phyloP scores from a whole-genome alignment of 805 yeast genomes.

The Lachancea nothofagi region DNA sequence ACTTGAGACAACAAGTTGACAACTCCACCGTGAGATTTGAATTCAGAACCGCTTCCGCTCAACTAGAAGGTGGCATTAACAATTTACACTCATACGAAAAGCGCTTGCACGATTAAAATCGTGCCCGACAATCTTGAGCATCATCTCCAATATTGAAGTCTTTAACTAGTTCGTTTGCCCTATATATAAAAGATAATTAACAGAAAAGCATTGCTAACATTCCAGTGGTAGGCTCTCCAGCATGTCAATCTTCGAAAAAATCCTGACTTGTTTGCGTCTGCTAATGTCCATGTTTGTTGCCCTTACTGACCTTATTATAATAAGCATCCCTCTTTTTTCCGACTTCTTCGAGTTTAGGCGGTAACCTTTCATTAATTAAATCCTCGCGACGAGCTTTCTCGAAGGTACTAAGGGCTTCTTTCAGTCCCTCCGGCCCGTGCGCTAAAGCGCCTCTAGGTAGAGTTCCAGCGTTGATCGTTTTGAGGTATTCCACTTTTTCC shows the following conservation, averaged over 20 bases:
- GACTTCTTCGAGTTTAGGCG: slow-evolving; percentile 67
- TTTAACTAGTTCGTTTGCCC: slow-evolving; percentile 3
- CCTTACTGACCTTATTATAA: slow-evolving; percentile 35
- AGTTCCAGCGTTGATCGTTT: slow-evolving; percentile 63
- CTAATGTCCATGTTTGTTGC: background rate
- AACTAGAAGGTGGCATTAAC: slow-evolving; percentile 97
- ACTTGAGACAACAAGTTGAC: slow-evolving; percentile 59
- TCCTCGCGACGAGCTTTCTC: slow-evolving; percentile 82
- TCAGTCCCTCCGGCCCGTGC: slow-evolving; percentile 77
- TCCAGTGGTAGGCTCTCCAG: too few relatives aligned
- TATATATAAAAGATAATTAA: background rate
- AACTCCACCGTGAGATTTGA: slow-evolving; percentile 82
- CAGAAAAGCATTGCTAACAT: slow-evolving; percentile 6
- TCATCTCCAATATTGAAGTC: too few relatives aligned
- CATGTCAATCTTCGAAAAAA: too few relatives aligned
- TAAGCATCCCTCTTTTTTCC: slow-evolving; percentile 41
- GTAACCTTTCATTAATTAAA: slow-evolving; percentile 77
- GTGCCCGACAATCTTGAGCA: too few relatives aligned
- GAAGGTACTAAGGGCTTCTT: slow-evolving; percentile 61
- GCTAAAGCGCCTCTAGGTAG: slow-evolving; percentile 83
- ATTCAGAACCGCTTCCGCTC: slow-evolving; percentile 97
- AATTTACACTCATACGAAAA: slow-evolving; percentile 96
- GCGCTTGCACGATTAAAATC: slow-evolving; percentile 79
- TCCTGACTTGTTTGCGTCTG: too few relatives aligned
- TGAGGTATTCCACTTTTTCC: slow-evolving; percentile 76